A percentile compares a stretch with the other conserved stretches of the same genome.
These are phyloP conservation scores for Pseudocercospora ulei DNA, from an alignment of 2,329 filamentous ascomycete species.

Conservation along the genomic window DNA sequence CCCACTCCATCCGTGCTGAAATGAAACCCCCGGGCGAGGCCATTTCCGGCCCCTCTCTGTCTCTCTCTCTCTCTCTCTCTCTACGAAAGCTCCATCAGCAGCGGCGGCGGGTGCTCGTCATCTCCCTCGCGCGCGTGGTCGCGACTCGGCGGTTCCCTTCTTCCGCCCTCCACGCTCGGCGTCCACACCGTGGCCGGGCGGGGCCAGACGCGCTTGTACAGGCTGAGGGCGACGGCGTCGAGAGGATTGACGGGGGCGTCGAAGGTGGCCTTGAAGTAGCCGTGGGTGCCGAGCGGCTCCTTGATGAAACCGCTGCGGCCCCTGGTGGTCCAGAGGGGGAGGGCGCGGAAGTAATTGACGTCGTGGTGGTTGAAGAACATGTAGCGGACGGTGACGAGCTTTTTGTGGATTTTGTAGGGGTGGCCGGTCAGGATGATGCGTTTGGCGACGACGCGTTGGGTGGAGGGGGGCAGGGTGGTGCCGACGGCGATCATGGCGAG, in stretches of 20 bases:
- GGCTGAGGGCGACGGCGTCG: constrained; percentile 79
- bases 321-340: constrained; percentile 87
- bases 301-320: constrained; percentile 87
- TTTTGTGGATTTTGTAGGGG: constrained; percentile 98
- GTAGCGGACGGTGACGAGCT: constrained; percentile 90
- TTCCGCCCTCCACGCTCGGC: too few species aligned
- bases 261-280: constrained; percentile 99
- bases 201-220: constrained; percentile 52
- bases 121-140: too few species aligned
- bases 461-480: constrained; percentile 68
- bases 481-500: constrained; percentile 75
- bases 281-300: constrained; percentile 88
- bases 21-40: too few species aligned
- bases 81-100: too few species aligned
- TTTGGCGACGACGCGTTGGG: constrained; percentile 76
- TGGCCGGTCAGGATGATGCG: constrained; percentile 89
- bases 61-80: too few species aligned
- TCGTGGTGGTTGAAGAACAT: constrained; percentile 99
- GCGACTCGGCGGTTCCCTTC: too few species aligned
- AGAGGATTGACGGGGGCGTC: constrained; percentile 93
- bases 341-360: constrained; percentile 92
- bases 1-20: too few species aligned
- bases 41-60: too few species aligned
- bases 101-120: too few species aligned
- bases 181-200: constrained; percentile 36